Conservation (phyloP, 2,329 filamentous ascomycete genomes). For the Aspergillus sp. region DNA sequence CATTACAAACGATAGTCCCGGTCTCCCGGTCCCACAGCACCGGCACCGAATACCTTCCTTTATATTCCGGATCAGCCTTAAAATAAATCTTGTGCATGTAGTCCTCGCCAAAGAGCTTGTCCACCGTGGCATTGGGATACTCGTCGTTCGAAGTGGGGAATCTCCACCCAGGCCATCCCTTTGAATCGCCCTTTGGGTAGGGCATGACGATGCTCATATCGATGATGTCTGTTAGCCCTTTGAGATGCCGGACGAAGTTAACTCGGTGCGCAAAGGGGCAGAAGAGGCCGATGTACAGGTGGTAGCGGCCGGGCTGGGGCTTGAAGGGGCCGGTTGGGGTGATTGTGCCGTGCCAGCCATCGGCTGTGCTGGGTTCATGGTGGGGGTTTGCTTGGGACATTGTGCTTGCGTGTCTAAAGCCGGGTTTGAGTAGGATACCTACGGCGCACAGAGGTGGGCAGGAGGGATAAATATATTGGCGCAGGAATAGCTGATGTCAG, state of each 20-base stretch:
- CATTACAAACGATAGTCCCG: constrained; percentile 60
- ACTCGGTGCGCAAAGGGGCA: constrained; percentile 65
- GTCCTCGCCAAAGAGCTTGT: constrained; percentile 58
- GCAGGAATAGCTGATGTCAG: no score
- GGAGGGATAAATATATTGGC: no score
- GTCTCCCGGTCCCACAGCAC: constrained; percentile 62
- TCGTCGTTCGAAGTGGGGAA: constrained; percentile 55
- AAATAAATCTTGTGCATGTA: constrained; percentile 66
- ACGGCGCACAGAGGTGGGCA: no score
- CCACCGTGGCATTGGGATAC: constrained; percentile 61
- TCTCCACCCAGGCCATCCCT: constrained; percentile 63
- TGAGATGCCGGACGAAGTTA: constrained; percentile 59
- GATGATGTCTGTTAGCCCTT: constrained; percentile 56
- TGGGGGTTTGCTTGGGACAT: no score
- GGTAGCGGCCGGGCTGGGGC: constrained; percentile 54
- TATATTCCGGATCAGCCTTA: constrained; percentile 59
- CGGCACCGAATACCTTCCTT: constrained; percentile 62
- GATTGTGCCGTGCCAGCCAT: constrained; percentile 54
- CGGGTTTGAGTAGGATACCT: no score
- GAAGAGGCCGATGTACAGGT: constrained; percentile 60
- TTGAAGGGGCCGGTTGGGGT: constrained; percentile 48
- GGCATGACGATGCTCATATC: constrained; percentile 61
- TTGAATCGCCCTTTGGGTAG: constrained; percentile 65
- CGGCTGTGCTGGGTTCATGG: constrained; percentile 24
- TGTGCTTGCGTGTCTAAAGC: no score